Evolutionary conservation across 2,329 filamentous ascomycete genomes (phyloP), one percentile per base, ranked within the genome.

Genomic region (Karstenula rhodostoma): DNA sequence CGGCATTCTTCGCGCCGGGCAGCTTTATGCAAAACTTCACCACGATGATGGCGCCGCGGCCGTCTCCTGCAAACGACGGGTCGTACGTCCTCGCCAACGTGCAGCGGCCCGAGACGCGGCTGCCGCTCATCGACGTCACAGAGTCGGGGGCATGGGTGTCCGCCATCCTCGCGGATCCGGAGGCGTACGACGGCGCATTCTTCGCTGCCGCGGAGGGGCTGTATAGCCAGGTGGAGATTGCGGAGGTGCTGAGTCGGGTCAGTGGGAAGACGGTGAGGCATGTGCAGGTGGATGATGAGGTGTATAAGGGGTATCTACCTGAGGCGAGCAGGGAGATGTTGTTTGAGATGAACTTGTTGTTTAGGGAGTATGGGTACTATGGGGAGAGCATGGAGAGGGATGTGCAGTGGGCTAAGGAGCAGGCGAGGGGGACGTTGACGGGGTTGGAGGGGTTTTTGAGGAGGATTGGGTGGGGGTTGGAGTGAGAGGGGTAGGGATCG

Each of bases 21-120:
- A 78, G 78, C 53, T 89, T 86, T 67, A 87, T 87, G 84, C 72
- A 81, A 66, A 87, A 86, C 68, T 73, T 83, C 17, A 57, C n/a
- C 12, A 10, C 56, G 46, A 13, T 33, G 46, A 19, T 67, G 64
- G 55, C 32, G 7, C 73, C 73, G 1, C 47, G 57, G 1, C 68
- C 67, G 0, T 58, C 53, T 1, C 61, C 50, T 0, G 46, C 19
- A 1, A 54, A 59, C 22, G 74, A 78, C 44, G 77, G 75, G 0
- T 65, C 63, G 2, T 78, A 68, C 49, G 64, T 67, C 13, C 12
- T 78, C 0, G 55, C 57, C 0, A 67, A 68, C 37, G 53, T 71
- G 1, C 22, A 54, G 8, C 37, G 44, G 1, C 46, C 57, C 0
- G 44, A 68, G 1, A 67, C 69, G 0, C 9, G 71, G 47, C 58